Evolutionary conservation across 2,329 filamentous ascomycete genomes (phyloP), one percentile per base, ranked within the genome.

Genomic region (Fusarium sp.): DNA sequence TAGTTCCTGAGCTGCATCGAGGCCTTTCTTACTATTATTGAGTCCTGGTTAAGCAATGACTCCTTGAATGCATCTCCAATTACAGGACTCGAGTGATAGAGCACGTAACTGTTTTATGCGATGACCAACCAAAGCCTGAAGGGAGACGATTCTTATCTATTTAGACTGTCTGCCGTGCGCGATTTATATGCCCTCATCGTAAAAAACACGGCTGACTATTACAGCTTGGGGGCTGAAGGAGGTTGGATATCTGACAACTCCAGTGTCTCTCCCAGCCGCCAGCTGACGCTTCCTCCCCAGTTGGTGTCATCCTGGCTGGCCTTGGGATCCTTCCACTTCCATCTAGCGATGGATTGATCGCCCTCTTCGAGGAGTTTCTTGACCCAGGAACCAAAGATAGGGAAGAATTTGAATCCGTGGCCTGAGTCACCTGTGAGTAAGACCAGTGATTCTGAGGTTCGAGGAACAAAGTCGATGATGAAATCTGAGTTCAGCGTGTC

Each of bases 361-460:
- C 52, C 20, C 13, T 57, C n/a, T 20, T 36, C 52, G 0, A 91
- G 60, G 6, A 91, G 74, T 11, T 85, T 82, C 54, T 80, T 82
- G 2, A 90, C 85, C 84, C 88, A 91, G 14, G 81, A 78, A 0
- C 90, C 89, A n/a, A 89, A 82, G 31, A 90, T 85, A 0, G 89
- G 90, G 61, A 91, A 86, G 86, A 91, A 89, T 80, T 92, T 91
- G 79, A 91, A 91, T 0, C 86, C 88, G 74, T 92, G 90, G 0
- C 89, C 90, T 2, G 89, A 91, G 74, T 91, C 90, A 0, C 90
- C 90, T 0, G 88, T 86, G 1, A 88, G 71, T 0, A 90, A 76
- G 3, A 91, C 79, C 3, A 91, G 82, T 0, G 76, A 73, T 1
- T 84, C 86, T 2, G 82, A 81, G 1, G 84, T 88, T 0, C 81